Evolutionary conservation across 139 green algal genomes (phyloP).

Genomic region (Pleodorina starrii): DNA sequence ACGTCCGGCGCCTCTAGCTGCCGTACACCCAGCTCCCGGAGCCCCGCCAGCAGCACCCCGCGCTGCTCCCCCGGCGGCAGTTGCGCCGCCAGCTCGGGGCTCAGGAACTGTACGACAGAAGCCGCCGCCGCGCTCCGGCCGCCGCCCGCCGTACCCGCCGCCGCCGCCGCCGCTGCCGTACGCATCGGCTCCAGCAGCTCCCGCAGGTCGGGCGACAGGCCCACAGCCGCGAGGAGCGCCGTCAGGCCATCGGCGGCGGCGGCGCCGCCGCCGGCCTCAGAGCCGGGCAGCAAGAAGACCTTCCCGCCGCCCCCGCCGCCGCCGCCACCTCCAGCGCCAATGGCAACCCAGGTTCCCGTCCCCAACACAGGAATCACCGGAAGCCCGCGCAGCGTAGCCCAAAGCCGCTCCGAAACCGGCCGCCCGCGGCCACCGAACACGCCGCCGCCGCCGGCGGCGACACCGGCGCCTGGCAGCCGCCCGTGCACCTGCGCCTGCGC

Average conservation of each 20-base stretch:
- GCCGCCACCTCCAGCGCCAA: background rate
- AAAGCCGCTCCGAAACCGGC: background rate
- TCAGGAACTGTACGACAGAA: background rate
- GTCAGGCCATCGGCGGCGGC: background rate
- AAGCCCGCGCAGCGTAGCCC: conserved; percentile 1
- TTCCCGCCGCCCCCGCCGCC: background rate
- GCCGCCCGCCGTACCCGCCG: background rate
- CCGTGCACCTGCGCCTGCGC: too few species aligned
- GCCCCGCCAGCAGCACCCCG: conserved; percentile 1
- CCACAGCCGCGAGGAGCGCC: background rate
- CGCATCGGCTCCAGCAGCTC: background rate
- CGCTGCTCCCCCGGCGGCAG: conserved; percentile 2
- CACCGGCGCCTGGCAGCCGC: too few species aligned
- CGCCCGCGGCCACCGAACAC: background rate
- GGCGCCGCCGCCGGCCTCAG: background rate
- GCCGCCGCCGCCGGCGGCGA: background rate
- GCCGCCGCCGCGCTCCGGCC: background rate
- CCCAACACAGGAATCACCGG: background rate
- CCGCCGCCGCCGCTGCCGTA: background rate
- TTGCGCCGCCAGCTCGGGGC: background rate
- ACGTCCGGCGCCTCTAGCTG: conserved; percentile 11
- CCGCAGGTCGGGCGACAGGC: background rate
- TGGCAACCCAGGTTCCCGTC: background rate
- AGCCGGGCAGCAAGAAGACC: background rate
- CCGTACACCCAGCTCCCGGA: conserved; percentile 22